Evolutionary conservation across 2,329 filamentous ascomycete species (phyloP).

Genomic region (Exophiala aquamarina): DNA sequence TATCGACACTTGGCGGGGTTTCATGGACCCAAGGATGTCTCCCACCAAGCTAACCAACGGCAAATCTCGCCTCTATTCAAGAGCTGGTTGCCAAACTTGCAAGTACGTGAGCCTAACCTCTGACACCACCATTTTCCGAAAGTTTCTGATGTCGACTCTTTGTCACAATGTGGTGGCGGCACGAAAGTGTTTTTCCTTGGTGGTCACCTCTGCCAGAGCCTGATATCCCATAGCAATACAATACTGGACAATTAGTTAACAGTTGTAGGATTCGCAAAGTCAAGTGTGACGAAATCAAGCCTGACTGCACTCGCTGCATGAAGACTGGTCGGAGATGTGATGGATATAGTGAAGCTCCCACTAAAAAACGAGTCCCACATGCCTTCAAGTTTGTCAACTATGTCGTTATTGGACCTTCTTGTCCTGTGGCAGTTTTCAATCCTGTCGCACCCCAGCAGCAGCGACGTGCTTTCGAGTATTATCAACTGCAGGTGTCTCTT

Average conservation of each 20-base stretch:
- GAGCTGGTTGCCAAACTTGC: constrained; percentile 3
- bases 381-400: constrained; percentile 2
- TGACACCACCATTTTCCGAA: background rate
- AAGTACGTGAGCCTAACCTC: background rate
- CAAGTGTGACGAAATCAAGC: constrained; percentile 4
- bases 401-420: background rate
- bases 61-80: background rate
- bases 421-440: background rate
- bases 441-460: background rate
- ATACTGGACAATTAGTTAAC: background rate
- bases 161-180: too few relatives aligned
- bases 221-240: too few relatives aligned
- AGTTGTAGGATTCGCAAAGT: constrained; percentile 3
- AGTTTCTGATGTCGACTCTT: too few relatives aligned
- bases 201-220: too few relatives aligned
- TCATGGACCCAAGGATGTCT: background rate
- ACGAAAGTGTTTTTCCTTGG: too few relatives aligned
- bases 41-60: background rate
- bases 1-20: too few relatives aligned
- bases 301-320: background rate
- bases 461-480: constrained; percentile 1
- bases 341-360: constrained; percentile 1
- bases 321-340: constrained; percentile 1
- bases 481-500: constrained; percentile 2
- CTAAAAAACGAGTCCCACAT: background rate